These are phyloP conservation scores for Aleurites moluccanus DNA, from an alignment of 441 rosid genomes.

Conservation along the genomic window DNA sequence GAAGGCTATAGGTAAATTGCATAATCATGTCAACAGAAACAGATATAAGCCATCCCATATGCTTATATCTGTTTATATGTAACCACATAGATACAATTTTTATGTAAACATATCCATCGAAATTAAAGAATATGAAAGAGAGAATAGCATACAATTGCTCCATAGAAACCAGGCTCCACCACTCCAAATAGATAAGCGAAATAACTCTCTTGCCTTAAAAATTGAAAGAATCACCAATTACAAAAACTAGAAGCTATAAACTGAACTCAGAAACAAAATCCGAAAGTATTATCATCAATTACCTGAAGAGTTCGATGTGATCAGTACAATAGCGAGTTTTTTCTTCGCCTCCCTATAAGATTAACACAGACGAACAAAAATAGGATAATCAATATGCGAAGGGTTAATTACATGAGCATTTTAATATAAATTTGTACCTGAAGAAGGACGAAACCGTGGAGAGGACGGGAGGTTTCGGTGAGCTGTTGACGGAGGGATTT, in stretches of 20 bases:
- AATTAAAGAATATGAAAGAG: neutral
- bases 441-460: constrained; percentile 65
- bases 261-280: neutral
- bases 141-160: constrained; percentile 73
- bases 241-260: neutral
- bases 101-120: neutral
- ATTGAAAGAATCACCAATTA: constrained; percentile 17
- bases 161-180: constrained; percentile 77
- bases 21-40: neutral
- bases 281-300: neutral
- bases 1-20: neutral
- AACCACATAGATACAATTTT: neutral
- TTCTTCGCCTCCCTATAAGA: constrained; percentile 79
- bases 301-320: constrained; percentile 92
- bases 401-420: neutral
- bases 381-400: neutral
- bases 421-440: constrained; percentile 41
- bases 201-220: constrained; percentile 84
- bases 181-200: constrained; percentile 92
- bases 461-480: constrained; percentile 45
- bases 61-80: too few relatives aligned
- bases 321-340: constrained; percentile 81
- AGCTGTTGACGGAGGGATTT: constrained; percentile 51
- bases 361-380: neutral
- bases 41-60: neutral